phyloP scores from a whole-genome alignment of 495 filamentous ascomycete species.

The Venustampulla echinocandica region DNA sequence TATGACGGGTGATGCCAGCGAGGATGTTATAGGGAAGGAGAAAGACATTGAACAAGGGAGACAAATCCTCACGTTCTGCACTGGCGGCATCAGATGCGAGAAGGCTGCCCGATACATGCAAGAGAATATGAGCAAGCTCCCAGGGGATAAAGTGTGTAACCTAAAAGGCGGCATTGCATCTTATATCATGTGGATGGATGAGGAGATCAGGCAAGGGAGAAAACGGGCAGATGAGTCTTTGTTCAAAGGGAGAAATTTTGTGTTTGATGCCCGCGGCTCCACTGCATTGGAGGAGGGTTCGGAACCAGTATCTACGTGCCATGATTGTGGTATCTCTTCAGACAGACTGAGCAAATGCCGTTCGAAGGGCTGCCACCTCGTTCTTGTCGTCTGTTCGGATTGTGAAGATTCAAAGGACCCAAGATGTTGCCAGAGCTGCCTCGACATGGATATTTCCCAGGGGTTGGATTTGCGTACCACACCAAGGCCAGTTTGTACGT shows the following conservation, averaged over 20 bases:
- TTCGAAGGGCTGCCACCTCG: slow-evolving; percentile 19
- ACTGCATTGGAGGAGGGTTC: slow-evolving; percentile 1
- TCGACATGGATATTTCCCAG: slow-evolving; percentile 4
- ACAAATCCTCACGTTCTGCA: slow-evolving; percentile 21
- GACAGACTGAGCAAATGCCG: slow-evolving; percentile 21
- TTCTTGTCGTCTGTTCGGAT: slow-evolving; percentile 18
- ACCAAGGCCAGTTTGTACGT: slow-evolving; percentile 19
- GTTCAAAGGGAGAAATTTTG: slow-evolving; percentile 22
- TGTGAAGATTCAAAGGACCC: slow-evolving; percentile 10
- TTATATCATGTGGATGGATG: slow-evolving; percentile 23
- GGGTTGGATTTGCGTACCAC: neutral
- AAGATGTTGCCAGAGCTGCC: slow-evolving; percentile 20
- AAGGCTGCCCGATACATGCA: slow-evolving; percentile 19
- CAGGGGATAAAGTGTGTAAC: slow-evolving; percentile 15
- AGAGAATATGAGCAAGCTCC: slow-evolving; percentile 11
- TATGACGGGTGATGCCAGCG: neutral
- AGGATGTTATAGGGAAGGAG: neutral
- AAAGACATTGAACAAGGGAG: slow-evolving; percentile 1
- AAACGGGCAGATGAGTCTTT: slow-evolving; percentile 14
- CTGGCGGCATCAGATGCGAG: slow-evolving; percentile 23
- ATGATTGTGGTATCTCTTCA: slow-evolving; percentile 8
- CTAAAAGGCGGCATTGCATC: slow-evolving; percentile 22
- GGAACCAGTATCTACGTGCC: slow-evolving; percentile 19
- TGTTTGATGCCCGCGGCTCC: slow-evolving; percentile 23
- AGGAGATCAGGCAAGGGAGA: slow-evolving; percentile 16